phyloP scores from a whole-genome alignment of 176 grass and related monocot species.

The Canna indica region DNA sequence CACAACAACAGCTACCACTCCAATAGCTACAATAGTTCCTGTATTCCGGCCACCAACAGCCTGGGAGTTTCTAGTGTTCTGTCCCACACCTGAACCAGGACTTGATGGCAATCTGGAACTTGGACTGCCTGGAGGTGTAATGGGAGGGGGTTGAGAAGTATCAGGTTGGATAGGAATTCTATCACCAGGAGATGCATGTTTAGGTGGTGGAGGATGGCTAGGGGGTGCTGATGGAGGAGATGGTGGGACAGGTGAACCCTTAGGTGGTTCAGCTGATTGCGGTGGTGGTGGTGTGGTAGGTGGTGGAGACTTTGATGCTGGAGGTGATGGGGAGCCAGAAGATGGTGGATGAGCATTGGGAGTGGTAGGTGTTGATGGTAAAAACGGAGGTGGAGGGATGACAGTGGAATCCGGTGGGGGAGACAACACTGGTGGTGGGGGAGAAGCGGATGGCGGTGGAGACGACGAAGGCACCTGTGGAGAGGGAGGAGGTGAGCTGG shows the following conservation, averaged over 20 bases:
- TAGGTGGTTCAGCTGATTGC: conserved; percentile 5
- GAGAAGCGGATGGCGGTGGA: conserved; percentile 3
- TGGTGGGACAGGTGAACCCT: conserved; percentile 9
- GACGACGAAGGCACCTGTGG: neutral
- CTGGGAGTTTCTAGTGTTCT: neutral
- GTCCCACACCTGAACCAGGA: neutral
- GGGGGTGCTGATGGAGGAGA: neutral
- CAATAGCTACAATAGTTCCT: conserved; percentile 25
- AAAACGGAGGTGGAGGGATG: neutral
- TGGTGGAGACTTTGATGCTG: neutral
- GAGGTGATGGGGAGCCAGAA: neutral
- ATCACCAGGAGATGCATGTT: too few species aligned
- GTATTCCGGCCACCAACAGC: neutral
- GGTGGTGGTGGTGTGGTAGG: neutral
- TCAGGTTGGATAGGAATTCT: conserved; percentile 17
- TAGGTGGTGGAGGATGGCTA: neutral
- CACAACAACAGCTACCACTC: conserved; percentile 22
- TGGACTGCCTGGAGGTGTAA: conserved; percentile 6
- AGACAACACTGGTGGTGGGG: conserved; percentile 1
- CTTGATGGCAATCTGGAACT: conserved; percentile 18
- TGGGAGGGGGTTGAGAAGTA: neutral
- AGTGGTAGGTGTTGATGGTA: neutral
- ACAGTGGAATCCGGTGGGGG: neutral
- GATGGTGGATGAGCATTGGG: conserved; percentile 8
- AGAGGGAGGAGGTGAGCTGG: neutral